Evolutionary conservation across 2,329 filamentous ascomycete species (phyloP).

Genomic region (Cercospora nicotianae): DNA sequence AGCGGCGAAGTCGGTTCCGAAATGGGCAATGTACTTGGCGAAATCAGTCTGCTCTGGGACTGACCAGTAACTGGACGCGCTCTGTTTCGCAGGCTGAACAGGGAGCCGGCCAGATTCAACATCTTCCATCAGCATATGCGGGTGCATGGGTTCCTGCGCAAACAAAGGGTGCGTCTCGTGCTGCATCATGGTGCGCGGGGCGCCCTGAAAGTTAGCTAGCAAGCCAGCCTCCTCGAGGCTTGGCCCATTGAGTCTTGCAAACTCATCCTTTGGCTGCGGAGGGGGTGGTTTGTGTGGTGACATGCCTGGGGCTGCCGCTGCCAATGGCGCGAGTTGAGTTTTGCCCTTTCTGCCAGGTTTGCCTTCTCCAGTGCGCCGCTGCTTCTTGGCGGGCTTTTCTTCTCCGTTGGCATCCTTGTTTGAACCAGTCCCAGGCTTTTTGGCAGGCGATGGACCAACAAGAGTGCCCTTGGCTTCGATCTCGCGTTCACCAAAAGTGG

Average conservation of each 20-base stretch:
- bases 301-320: slow-evolving; percentile 32
- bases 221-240: slow-evolving; percentile 39
- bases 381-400: slow-evolving; percentile 40
- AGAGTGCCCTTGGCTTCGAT: slow-evolving; percentile 62
- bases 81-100: slow-evolving; percentile 31
- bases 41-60: slow-evolving; percentile 79
- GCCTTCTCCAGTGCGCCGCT: slow-evolving; percentile 35
- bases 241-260: slow-evolving; percentile 22
- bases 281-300: slow-evolving; percentile 39
- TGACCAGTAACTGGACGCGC: slow-evolving; percentile 77
- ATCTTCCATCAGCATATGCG: slow-evolving; percentile 26
- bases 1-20: slow-evolving; percentile 74
- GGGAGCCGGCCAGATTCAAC: slow-evolving; percentile 26
- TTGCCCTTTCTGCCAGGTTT: slow-evolving; percentile 45
- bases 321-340: slow-evolving; percentile 41
- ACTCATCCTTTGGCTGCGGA: slow-evolving; percentile 35
- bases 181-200: slow-evolving; percentile 21
- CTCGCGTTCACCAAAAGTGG: slow-evolving; percentile 68
- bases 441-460: slow-evolving; percentile 54
- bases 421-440: slow-evolving; percentile 35
- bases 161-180: slow-evolving; percentile 26
- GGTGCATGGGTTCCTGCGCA: slow-evolving; percentile 27
- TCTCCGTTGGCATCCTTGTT: slow-evolving; percentile 35
- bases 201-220: slow-evolving; percentile 35
- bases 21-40: slow-evolving; percentile 67